Evolutionary conservation across 306 rosid species (phyloP).

Genomic region (Quercus alba): DNA sequence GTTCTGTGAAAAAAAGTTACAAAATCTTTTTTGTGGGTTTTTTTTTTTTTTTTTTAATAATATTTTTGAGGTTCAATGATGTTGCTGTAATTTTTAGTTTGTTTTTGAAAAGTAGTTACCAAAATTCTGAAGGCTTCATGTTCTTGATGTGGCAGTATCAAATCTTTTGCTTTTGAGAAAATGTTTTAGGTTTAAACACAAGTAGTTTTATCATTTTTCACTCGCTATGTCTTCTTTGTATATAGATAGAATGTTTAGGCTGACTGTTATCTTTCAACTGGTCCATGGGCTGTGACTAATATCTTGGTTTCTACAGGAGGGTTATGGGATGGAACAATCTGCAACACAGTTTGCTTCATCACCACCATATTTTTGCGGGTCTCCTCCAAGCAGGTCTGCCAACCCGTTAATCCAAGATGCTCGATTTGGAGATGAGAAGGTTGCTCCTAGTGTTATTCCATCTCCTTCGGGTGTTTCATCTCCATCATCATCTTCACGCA

Average conservation of each 20-base stretch:
- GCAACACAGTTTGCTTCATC: conserved; percentile 51
- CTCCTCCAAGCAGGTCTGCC: conserved; percentile 78
- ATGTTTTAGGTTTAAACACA: background rate
- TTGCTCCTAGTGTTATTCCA: conserved; percentile 29
- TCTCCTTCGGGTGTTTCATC: conserved; percentile 62
- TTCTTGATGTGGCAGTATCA: background rate
- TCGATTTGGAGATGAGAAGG: conserved; percentile 59
- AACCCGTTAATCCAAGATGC: conserved; percentile 81
- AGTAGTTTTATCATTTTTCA: background rate
- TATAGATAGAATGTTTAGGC: background rate
- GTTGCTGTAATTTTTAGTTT: background rate
- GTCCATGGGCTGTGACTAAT: background rate
- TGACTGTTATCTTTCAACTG: background rate
- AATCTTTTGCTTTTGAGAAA: background rate
- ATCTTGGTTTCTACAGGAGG: conserved; percentile 43
- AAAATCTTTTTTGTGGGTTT: background rate
- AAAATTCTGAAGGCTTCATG: background rate
- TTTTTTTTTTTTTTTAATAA: too few species aligned
- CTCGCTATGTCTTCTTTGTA: background rate
- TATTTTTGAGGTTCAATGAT: too few species aligned
- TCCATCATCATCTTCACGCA: conserved; percentile 52
- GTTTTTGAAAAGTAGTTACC: background rate
- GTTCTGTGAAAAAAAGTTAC: background rate
- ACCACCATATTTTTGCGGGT: conserved; percentile 82
- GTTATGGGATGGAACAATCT: conserved; percentile 49